Evolutionary conservation across 345 rosid species (phyloP).

Genomic region (Hypericum androsaemum): DNA sequence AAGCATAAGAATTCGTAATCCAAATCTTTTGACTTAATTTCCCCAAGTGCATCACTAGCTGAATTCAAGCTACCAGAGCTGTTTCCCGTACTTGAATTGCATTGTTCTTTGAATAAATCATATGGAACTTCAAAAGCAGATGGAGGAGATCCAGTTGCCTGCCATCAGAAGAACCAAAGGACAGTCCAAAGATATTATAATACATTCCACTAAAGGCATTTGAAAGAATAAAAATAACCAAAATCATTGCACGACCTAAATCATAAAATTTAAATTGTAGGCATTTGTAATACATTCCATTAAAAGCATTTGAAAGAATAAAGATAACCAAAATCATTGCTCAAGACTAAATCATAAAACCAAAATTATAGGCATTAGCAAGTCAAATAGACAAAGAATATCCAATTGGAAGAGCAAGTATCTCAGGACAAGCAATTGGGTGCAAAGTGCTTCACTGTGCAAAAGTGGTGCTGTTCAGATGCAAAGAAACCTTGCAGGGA

Average conservation of each 20-base stretch:
- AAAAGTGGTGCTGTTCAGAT: too few species aligned
- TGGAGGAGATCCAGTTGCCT: conserved; percentile 88
- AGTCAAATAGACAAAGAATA: too few species aligned
- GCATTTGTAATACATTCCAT: not conserved
- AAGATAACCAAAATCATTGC: not conserved
- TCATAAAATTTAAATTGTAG: too few species aligned
- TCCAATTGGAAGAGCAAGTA: too few species aligned
- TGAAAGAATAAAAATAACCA: not conserved
- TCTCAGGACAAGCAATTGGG: too few species aligned
- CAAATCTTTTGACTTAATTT: conserved; percentile 43
- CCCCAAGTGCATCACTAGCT: conserved; percentile 26
- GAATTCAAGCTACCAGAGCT: conserved; percentile 21
- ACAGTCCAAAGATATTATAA: not conserved
- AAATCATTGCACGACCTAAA: not conserved
- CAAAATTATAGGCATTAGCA: not conserved
- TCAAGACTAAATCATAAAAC: not conserved
- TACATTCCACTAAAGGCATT: not conserved
- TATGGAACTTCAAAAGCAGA: conserved; percentile 74
- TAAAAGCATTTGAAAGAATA: not conserved
- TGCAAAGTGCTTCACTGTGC: too few species aligned
- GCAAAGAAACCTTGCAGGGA: not conserved
- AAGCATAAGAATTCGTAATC: conserved; percentile 77
- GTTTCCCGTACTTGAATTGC: conserved; percentile 20
- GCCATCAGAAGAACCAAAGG: conserved; percentile 27
- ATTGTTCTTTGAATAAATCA: conserved; percentile 55